Percentiles rank a stretch among this genome's conserved stretches.
Conservation (phyloP, 257 asterid species). For the Capsicum chinense region DNA sequence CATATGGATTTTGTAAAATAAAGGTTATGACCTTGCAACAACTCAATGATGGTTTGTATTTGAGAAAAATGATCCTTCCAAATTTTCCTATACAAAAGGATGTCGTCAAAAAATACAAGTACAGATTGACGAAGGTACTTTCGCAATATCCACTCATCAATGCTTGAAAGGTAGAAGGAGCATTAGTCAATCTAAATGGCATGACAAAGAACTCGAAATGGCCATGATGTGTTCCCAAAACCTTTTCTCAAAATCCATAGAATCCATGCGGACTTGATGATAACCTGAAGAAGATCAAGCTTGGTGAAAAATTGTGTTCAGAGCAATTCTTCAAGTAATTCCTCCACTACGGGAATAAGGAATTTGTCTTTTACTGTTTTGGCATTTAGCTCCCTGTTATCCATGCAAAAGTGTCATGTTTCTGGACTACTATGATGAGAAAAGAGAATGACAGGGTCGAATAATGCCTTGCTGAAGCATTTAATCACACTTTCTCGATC, state of each 20-base stretch:
- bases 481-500: not conserved
- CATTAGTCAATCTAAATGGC: not conserved
- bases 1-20: not conserved
- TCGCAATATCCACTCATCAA: not conserved
- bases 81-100: not conserved
- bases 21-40: not conserved
- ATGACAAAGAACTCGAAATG: conserved; percentile 7
- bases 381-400: not conserved
- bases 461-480: not conserved
- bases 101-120: not conserved
- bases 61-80: not conserved
- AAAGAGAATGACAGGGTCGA: not conserved
- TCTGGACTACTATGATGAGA: not conserved
- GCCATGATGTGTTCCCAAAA: not conserved
- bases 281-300: not conserved
- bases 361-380: not conserved
- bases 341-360: not conserved
- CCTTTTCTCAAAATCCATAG: not conserved
- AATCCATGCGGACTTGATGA: not conserved
- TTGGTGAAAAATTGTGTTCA: not conserved
- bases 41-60: not conserved
- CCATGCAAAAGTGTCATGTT: not conserved
- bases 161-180: conserved; percentile 3
- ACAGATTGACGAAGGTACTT: not conserved
- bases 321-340: not conserved